Evolutionary conservation across 768 basidiomycete species (phyloP).

Genomic region (Melanogaster broomeanus): DNA sequence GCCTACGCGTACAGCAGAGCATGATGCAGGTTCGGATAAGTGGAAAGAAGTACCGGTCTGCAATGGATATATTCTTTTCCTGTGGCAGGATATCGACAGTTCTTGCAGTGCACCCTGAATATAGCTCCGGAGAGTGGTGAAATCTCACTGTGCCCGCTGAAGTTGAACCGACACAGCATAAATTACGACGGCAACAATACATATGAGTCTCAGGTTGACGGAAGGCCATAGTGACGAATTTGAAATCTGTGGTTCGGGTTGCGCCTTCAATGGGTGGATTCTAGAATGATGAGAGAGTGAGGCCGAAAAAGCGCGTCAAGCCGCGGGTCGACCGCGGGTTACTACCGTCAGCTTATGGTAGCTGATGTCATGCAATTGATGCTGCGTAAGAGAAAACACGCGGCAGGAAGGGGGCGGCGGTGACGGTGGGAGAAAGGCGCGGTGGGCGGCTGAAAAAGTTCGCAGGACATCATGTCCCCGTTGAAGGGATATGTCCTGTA

Average conservation of each 20-base stretch:
- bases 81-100: not conserved
- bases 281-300: not conserved
- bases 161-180: too few species aligned
- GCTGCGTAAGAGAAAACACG: slow-evolving; percentile 21
- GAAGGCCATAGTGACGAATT: not conserved
- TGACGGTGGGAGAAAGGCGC: slow-evolving; percentile 15
- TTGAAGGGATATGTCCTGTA: not conserved
- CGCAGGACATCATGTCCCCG: slow-evolving; percentile 5
- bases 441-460: not conserved
- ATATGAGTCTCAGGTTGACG: not conserved
- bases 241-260: not conserved
- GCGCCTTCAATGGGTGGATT: not conserved
- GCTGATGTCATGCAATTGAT: not conserved
- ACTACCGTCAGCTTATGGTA: too few species aligned
- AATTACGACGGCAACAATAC: too few species aligned
- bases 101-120: too few species aligned
- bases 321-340: not conserved
- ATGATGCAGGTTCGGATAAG: not conserved
- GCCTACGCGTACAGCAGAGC: not conserved
- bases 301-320: not conserved
- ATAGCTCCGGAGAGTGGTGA: not conserved
- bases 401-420: slow-evolving; percentile 15
- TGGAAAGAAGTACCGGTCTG: not conserved
- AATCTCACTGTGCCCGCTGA: not conserved
- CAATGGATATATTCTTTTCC: not conserved